A percentile compares a stretch with the other conserved stretches of the same genome.
Evolutionary conservation across 1,284 basidiomycete genomes (phyloP).

Genomic region (Tremellales sp.): DNA sequence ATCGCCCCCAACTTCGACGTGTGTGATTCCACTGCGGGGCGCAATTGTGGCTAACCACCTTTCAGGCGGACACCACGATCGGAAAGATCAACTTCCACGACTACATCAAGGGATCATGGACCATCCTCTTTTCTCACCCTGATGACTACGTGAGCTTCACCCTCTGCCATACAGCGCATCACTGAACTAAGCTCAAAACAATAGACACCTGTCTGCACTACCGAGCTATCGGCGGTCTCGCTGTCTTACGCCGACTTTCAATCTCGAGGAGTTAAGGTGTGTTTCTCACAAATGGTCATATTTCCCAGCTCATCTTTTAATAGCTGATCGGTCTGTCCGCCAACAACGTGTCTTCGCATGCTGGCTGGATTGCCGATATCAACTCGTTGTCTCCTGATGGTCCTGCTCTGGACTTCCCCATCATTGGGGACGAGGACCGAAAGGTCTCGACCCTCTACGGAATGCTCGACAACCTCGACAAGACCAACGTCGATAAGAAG

Average conservation of each 20-base stretch:
- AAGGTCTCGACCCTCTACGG: conserved; percentile 65
- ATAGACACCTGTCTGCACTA: conserved; percentile 69
- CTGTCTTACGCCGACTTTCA: conserved; percentile 79
- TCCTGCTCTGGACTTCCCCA: conserved; percentile 78
- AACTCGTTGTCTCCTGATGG: conserved; percentile 62
- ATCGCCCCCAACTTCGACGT: conserved; percentile 42
- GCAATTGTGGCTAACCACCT: not conserved
- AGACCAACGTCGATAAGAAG: conserved; percentile 87
- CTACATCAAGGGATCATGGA: conserved; percentile 86
- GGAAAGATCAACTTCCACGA: conserved; percentile 69
- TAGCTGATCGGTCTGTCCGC: conserved; percentile 83
- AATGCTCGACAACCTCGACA: conserved; percentile 89
- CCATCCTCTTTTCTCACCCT: conserved; percentile 88
- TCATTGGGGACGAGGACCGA: conserved; percentile 89
- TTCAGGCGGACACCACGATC: conserved; percentile 72
- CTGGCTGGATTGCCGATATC: conserved; percentile 89
- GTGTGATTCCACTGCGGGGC: not conserved
- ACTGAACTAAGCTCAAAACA: conserved; percentile 54
- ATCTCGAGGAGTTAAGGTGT: conserved; percentile 77
- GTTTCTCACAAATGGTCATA: conserved; percentile 15
- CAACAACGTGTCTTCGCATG: conserved; percentile 81
- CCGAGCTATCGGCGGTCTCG: conserved; percentile 94
- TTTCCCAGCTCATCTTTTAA: not conserved
- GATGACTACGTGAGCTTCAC: conserved; percentile 54
- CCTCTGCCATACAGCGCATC: not conserved